These are phyloP conservation scores for Podila clonocystis DNA, from an alignment of 192 early-diverging fungal species.

Conservation along the genomic window DNA sequence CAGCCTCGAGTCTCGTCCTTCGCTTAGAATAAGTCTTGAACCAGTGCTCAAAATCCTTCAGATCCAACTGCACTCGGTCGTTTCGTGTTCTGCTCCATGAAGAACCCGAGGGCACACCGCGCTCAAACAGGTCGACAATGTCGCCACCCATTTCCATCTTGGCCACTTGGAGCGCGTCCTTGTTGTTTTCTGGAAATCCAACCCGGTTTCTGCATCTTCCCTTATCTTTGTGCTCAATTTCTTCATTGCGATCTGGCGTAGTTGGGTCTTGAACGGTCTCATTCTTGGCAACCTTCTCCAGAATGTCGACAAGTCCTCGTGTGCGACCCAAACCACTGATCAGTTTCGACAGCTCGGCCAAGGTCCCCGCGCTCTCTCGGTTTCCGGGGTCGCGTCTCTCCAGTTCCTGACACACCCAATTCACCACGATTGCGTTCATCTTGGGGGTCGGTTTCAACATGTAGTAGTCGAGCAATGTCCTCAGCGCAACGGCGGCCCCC, in stretches of 20 bases:
- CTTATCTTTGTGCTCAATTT: not conserved
- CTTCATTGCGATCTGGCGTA: not conserved
- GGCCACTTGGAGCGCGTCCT: not conserved
- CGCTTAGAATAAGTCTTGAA: conserved; percentile 24
- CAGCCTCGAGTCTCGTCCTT: not conserved
- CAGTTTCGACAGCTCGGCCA: conserved; percentile 18
- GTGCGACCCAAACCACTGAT: conserved; percentile 20
- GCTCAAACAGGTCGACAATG: conserved; percentile 19
- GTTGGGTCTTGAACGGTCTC: not conserved
- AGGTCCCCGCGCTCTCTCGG: conserved; percentile 4
- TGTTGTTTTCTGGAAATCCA: not conserved
- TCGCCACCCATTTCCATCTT: conserved; percentile 46
- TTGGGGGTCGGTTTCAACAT: conserved; percentile 30
- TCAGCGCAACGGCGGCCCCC: conserved; percentile 24
- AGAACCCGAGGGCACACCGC: conserved; percentile 12
- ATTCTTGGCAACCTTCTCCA: conserved; percentile 20
- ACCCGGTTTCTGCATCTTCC: not conserved
- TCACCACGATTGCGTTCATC: conserved; percentile 38
- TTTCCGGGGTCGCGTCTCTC: conserved; percentile 8
- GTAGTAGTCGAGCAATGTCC: conserved; percentile 27
- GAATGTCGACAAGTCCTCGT: conserved; percentile 28
- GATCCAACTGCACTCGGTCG: conserved; percentile 7
- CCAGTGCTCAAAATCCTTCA: conserved; percentile 45
- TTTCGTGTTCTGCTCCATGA: conserved; percentile 15
- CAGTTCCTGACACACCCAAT: conserved; percentile 24